Conservation (phyloP, 2,329 filamentous ascomycete genomes). For the Fusarium sp. region DNA sequence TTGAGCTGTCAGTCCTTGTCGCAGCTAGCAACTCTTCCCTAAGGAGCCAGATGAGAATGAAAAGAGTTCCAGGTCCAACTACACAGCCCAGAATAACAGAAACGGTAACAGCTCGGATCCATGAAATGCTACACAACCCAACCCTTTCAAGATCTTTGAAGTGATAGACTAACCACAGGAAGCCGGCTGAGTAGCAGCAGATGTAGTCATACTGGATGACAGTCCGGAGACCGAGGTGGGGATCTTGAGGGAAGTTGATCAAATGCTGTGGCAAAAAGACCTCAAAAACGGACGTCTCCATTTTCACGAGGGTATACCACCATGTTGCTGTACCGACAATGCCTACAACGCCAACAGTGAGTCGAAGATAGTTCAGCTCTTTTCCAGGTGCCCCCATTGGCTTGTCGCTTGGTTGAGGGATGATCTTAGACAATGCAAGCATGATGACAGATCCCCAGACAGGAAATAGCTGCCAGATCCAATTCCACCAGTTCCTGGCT, state of each 20-base stretch:
- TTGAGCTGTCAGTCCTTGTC: not conserved
- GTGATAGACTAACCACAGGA: constrained; percentile 46
- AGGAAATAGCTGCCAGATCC: constrained; percentile 52
- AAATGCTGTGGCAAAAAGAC: constrained; percentile 48
- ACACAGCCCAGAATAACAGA: constrained; percentile 2
- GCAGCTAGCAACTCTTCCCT: constrained; percentile 37
- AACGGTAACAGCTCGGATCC: constrained; percentile 6
- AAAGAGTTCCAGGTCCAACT: constrained; percentile 34
- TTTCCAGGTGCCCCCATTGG: rapidly evolving
- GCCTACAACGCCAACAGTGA: constrained; percentile 3
- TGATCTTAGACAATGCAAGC: constrained; percentile 25
- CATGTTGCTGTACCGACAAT: constrained; percentile 22
- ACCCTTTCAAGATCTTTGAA: constrained; percentile 44
- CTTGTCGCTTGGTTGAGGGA: not conserved
- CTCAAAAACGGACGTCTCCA: constrained; percentile 15
- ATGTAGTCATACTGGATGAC: constrained; percentile 52
- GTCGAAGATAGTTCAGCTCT: constrained; percentile 4
- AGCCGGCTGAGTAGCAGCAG: constrained; percentile 30
- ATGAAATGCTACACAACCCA: constrained; percentile 31
- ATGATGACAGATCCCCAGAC: constrained; percentile 44
- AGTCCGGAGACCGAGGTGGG: constrained; percentile 31
- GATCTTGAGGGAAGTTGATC: constrained; percentile 25
- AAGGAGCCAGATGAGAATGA: constrained; percentile 40
- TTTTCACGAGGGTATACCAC: constrained; percentile 39
- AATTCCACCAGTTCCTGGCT: constrained; percentile 50